phyloP scores from a whole-genome alignment of 2,329 filamentous ascomycete species.

The Ploettnerulaceae sp. region DNA sequence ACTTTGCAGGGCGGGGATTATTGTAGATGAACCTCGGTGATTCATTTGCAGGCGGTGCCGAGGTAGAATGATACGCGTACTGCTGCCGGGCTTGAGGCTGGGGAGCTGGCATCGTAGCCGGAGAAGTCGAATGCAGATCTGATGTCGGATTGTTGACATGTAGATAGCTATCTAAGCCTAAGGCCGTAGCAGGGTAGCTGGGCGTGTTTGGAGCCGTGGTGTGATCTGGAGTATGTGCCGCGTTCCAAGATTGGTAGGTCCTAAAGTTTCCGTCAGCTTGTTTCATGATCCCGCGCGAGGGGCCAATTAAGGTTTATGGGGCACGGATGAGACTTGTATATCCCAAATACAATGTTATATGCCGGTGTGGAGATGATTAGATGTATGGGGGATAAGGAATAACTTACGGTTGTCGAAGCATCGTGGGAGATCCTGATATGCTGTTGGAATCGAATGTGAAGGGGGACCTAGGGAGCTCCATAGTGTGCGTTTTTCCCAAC shows the following conservation, averaged over 20 bases:
- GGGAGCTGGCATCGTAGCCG: constrained; percentile 8
- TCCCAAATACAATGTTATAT: background rate
- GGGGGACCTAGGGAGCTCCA: constrained; percentile 31
- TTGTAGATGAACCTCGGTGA: constrained; percentile 29
- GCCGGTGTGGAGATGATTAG: background rate
- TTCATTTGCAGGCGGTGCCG: constrained; percentile 12
- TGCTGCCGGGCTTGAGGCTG: constrained; percentile 13
- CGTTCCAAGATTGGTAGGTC: constrained; percentile 28
- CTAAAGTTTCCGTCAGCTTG: constrained; percentile 23
- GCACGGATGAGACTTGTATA: background rate
- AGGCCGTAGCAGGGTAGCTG: constrained; percentile 22
- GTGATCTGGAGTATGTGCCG: constrained; percentile 29
- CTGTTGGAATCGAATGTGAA: constrained; percentile 33
- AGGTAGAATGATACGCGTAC: constrained; percentile 20
- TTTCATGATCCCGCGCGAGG: constrained; percentile 9
- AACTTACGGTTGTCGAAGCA: constrained; percentile 32
- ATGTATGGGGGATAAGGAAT: background rate
- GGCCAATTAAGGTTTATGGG: constrained; percentile 2
- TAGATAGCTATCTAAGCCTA: constrained; percentile 28
- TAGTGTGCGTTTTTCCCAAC: constrained; percentile 22
- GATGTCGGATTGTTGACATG: constrained; percentile 25
- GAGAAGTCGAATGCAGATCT: constrained; percentile 20
- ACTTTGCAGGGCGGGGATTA: constrained; percentile 33
- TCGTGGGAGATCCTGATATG: constrained; percentile 26
- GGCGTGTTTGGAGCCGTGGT: constrained; percentile 24